A percentile compares a stretch with the other conserved stretches of the same genome.
phyloP scores from a whole-genome alignment of 257 asterid genomes.

The Primulina tabacum region DNA sequence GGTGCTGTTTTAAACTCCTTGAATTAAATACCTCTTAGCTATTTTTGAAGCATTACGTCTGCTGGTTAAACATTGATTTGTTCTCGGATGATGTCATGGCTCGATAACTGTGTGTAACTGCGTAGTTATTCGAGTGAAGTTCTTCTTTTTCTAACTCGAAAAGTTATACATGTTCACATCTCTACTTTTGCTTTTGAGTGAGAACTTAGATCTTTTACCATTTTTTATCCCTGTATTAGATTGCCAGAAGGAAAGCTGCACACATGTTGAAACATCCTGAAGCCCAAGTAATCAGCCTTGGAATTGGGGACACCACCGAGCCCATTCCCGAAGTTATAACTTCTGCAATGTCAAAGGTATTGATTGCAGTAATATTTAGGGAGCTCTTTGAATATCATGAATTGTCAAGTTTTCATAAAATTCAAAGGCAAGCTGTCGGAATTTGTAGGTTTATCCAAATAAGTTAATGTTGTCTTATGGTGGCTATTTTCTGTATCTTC shows the following conservation, averaged over 20 bases:
- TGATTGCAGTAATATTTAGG: conserved; percentile 4
- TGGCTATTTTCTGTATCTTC: not conserved
- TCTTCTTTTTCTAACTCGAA: not conserved
- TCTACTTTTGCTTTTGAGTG: conserved; percentile 12
- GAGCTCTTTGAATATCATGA: conserved; percentile 13
- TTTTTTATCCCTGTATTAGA: conserved; percentile 39
- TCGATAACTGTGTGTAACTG: too few relatives aligned
- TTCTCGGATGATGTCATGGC: not conserved
- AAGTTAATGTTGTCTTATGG: conserved; percentile 11
- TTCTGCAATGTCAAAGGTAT: conserved; percentile 88
- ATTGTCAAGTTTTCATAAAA: not conserved
- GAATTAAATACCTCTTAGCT: not conserved
- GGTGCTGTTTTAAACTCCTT: conserved; percentile 40
- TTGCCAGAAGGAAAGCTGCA: conserved; percentile 78
- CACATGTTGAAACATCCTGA: conserved; percentile 79
- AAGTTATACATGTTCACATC: not conserved
- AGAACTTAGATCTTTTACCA: not conserved
- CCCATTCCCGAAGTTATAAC: conserved; percentile 90
- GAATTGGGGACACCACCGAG: conserved; percentile 97
- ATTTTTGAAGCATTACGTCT: conserved; percentile 13
- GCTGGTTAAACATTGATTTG: conserved; percentile 10
- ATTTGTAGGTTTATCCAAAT: not conserved
- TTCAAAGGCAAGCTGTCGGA: not conserved
- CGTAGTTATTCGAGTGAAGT: not conserved
- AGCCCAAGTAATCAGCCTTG: conserved; percentile 90